A percentile compares a stretch with the other conserved stretches of the same genome.
Conservation (phyloP, 192 early-diverging fungal genomes). For the Haplosporangium gracile region DNA sequence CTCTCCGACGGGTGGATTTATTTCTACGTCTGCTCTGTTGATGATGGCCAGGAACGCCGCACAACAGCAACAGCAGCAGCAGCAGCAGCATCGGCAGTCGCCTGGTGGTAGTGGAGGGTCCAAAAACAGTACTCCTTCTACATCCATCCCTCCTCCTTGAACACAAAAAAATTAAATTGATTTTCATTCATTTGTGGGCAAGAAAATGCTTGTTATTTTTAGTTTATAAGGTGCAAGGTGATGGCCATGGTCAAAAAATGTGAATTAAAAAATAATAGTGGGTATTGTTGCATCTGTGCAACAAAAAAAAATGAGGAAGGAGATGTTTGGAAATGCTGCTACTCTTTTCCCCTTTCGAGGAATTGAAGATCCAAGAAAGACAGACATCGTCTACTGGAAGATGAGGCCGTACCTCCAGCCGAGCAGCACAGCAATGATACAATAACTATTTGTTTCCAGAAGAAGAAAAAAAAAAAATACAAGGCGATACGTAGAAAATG, state of each 20-base stretch:
- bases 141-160: constrained; percentile 1
- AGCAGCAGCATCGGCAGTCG: neutral
- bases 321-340: too few relatives aligned
- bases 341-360: too few relatives aligned
- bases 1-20: constrained; percentile 36
- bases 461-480: too few relatives aligned
- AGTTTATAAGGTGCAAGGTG: too few relatives aligned
- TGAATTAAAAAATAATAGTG: too few relatives aligned
- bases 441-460: constrained; percentile 1
- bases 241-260: too few relatives aligned
- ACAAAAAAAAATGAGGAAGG: too few relatives aligned
- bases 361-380: too few relatives aligned
- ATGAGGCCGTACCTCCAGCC: constrained; percentile 21
- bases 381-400: neutral
- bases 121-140: neutral
- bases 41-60: constrained; percentile 39
- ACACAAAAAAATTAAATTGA: neutral
- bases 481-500: too few relatives aligned
- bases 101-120: neutral
- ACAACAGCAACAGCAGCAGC: neutral
- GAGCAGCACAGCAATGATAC: constrained; percentile 22
- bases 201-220: too few relatives aligned
- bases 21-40: constrained; percentile 37
- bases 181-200: too few relatives aligned
- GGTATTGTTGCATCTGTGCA: too few relatives aligned